Evolutionary conservation across 441 rosid genomes (phyloP).

Genomic region (Brassica balearica): DNA sequence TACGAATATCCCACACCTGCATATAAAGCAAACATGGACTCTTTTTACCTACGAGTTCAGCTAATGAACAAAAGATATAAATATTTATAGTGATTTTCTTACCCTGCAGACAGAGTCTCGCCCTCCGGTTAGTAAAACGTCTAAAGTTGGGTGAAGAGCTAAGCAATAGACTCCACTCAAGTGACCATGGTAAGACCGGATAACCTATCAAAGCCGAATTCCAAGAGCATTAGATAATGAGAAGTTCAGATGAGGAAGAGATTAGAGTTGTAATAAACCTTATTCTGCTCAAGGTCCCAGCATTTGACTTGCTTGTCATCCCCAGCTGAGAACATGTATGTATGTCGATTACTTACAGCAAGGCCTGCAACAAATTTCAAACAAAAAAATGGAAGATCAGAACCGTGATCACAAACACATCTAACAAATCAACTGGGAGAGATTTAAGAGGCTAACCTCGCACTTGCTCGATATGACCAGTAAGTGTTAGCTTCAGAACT

Average conservation of each 20-base stretch:
- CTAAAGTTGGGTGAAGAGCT: constrained; percentile 95
- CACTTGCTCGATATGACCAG: constrained; percentile 94
- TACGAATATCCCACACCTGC: constrained; percentile 98
- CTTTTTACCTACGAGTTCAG: constrained; percentile 20
- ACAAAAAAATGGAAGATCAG: background rate
- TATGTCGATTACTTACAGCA: constrained; percentile 85
- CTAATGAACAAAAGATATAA: background rate
- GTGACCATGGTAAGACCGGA: constrained; percentile 98
- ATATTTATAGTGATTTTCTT: constrained; percentile 31
- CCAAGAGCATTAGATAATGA: constrained; percentile 7
- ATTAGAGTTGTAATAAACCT: constrained; percentile 58
- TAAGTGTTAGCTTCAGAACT: constrained; percentile 85
- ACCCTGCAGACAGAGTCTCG: constrained; percentile 99
- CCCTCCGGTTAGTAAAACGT: constrained; percentile 91
- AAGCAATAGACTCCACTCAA: constrained; percentile 98
- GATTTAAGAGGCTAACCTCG: constrained; percentile 65
- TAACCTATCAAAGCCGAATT: constrained; percentile 57
- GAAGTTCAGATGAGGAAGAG: constrained; percentile 11
- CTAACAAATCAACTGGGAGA: constrained; percentile 3
- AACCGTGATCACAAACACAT: constrained; percentile 8
- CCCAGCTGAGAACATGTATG: constrained; percentile 98
- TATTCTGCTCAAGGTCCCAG: constrained; percentile 99
- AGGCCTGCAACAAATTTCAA: constrained; percentile 63
- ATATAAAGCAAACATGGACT: constrained; percentile 29
- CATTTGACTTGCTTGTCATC: constrained; percentile 99